Conservation (phyloP, 164 flowering plant genomes). For the Buxus sempervirens region DNA sequence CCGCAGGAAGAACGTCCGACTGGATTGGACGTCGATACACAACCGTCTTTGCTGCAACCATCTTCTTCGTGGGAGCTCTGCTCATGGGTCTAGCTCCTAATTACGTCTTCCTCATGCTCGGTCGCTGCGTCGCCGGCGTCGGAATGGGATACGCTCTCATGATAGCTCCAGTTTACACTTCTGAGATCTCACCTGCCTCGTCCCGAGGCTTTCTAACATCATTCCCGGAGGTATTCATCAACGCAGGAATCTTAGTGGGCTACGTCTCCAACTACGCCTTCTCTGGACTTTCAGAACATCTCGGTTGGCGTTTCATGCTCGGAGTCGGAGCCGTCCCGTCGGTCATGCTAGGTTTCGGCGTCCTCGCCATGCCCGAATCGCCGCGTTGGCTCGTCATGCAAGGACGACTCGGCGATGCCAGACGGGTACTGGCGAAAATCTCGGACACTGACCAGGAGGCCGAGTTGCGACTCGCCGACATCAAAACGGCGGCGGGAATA, state of each 20-base stretch:
- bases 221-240: conserved; percentile 31
- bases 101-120: conserved; percentile 33
- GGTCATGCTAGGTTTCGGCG: conserved; percentile 18
- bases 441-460: conserved; percentile 27
- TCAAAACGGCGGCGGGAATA: conserved; percentile 27
- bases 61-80: conserved; percentile 27
- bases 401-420: conserved; percentile 31
- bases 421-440: conserved; percentile 22
- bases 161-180: conserved; percentile 30
- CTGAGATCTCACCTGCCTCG: conserved; percentile 28
- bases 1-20: conserved; percentile 33
- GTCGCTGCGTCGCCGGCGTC: conserved; percentile 29
- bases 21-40: conserved; percentile 30
- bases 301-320: conserved; percentile 35
- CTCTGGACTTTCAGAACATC: conserved; percentile 17
- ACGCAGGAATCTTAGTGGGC: conserved; percentile 26
- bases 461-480: conserved; percentile 17
- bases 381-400: conserved; percentile 36
- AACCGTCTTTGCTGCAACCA: conserved; percentile 19
- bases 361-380: conserved; percentile 33
- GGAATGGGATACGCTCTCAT: conserved; percentile 29
- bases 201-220: conserved; percentile 30
- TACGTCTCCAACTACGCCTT: conserved; percentile 31
- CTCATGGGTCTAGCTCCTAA: conserved; percentile 31
- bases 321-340: conserved; percentile 32